Base-by-base conservation (phyloP, 1,139 yeast species). In the Kluyveromyces marxianus region DNA sequence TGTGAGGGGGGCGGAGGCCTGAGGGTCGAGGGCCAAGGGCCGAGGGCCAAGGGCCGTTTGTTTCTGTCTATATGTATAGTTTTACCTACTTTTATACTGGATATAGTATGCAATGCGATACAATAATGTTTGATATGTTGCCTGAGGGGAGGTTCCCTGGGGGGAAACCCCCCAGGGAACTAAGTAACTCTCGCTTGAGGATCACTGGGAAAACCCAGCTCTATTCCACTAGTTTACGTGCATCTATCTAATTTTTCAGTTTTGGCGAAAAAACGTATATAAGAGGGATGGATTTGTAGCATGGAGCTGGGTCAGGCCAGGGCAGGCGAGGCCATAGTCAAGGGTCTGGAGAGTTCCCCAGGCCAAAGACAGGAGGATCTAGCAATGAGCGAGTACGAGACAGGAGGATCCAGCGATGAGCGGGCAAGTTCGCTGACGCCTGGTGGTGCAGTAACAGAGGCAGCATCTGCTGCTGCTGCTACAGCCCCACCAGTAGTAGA, bases 1-100 rank as follows among this genome's bases (percentile, higher is more conserved):
- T 90, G 57, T 90, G 76, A 74, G 49, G 35, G 39, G 42, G 21
- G 44, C 36, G 56, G 51, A 21, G 27, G 28, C 32, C n/a, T n/a
- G n/a, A n/a, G n/a, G n/a, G n/a, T n/a, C n/a, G n/a, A n/a, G n/a
- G n/a, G n/a, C n/a, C n/a, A n/a, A n/a, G n/a, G n/a, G n/a, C n/a
- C n/a, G n/a, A n/a, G n/a, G n/a, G n/a, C n/a, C n/a, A n/a, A n/a
- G 29, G n/a, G n/a, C 28, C 8, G 7, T 35, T 25, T 35, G n/a
- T 35, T 10, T 35, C 10, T 21, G 37, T 21, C 26, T 35, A 6
- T 35, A 21, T 25, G n/a, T 38, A 38, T 28, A 38, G 25, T 38
- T 29, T 25, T 34, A 38, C 10, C 34, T 37, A 37, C 41, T 37
- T 37, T 37, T 14, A 40, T 40, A 40, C 43, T 40, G 43, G 43